Percentiles rank a stretch among this genome's conserved stretches.
phyloP scores from a whole-genome alignment of 2,329 filamentous ascomycete genomes.

The Colletotrichum zoysiae region DNA sequence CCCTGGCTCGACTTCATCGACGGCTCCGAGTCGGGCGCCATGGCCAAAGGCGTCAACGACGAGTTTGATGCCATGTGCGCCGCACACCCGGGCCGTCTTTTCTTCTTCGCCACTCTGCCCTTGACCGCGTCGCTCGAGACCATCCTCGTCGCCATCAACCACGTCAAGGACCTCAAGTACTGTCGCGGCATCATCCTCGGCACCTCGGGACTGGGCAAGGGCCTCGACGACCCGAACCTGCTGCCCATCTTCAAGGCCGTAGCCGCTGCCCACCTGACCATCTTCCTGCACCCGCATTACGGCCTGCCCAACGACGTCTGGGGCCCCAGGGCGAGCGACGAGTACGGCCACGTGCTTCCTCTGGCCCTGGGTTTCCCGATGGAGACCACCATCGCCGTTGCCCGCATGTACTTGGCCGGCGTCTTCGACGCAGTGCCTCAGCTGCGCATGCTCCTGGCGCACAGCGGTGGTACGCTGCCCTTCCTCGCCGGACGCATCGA shows the following conservation, averaged over 20 bases:
- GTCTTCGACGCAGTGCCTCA: slow-evolving; percentile 82
- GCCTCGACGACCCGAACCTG: slow-evolving; percentile 82
- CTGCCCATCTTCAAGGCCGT: slow-evolving; percentile 80
- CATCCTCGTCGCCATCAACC: slow-evolving; percentile 74
- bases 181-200: slow-evolving; percentile 91
- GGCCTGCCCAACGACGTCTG: slow-evolving; percentile 85
- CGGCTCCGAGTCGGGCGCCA: slow-evolving; percentile 69
- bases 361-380: slow-evolving; percentile 90
- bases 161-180: slow-evolving; percentile 72
- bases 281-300: slow-evolving; percentile 95
- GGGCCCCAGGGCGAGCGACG: slow-evolving; percentile 73
- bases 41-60: slow-evolving; percentile 79
- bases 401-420: slow-evolving; percentile 87
- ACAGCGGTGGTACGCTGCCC: slow-evolving; percentile 89
- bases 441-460: slow-evolving; percentile 83
- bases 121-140: slow-evolving; percentile 74
- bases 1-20: slow-evolving; percentile 92
- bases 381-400: slow-evolving; percentile 91
- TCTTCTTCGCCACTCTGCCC: slow-evolving; percentile 86
- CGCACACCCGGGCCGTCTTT: slow-evolving; percentile 75
- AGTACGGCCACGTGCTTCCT: slow-evolving; percentile 90
- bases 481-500: slow-evolving; percentile 91
- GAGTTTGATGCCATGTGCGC: slow-evolving; percentile 82
- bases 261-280: slow-evolving; percentile 71
- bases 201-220: slow-evolving; percentile 82